phyloP scores from a whole-genome alignment of 1,284 basidiomycete species.

The Ceratobasidium sp. region DNA sequence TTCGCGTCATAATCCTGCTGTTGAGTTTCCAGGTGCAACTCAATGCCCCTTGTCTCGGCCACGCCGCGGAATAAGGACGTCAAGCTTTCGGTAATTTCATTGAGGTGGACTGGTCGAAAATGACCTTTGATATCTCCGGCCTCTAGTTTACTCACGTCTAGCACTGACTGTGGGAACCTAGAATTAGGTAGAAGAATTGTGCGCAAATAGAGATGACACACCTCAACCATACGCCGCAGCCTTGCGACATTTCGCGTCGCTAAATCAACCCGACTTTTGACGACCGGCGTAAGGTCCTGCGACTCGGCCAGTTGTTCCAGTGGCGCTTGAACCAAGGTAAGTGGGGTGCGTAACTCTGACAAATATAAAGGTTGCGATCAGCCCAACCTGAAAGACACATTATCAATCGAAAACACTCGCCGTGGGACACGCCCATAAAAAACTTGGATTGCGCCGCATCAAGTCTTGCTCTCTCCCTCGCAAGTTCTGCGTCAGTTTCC shows the following conservation, averaged over 20 bases:
- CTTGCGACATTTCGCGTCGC: slow-evolving; percentile 54
- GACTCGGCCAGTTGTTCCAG: slow-evolving; percentile 20
- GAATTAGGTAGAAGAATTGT: slow-evolving; percentile 48
- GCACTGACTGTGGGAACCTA: slow-evolving; percentile 3
- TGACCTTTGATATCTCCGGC: slow-evolving; percentile 47
- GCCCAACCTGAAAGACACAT: no score
- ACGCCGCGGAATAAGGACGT: slow-evolving; percentile 56
- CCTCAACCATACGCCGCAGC: slow-evolving; percentile 54
- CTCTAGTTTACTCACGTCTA: slow-evolving; percentile 43
- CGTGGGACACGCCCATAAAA: slow-evolving; percentile 54
- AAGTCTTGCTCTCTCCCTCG: slow-evolving; percentile 52
- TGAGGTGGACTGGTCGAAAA: slow-evolving; percentile 54
- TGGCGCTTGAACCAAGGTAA: slow-evolving; percentile 53
- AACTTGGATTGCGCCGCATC: slow-evolving; percentile 57
- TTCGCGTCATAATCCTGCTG: no score
- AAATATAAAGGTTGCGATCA: background rate
- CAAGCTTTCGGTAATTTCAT: slow-evolving; percentile 53
- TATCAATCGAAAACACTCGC: background rate
- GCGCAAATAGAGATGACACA: slow-evolving; percentile 49
- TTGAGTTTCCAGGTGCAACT: no score
- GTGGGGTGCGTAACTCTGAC: slow-evolving; percentile 55
- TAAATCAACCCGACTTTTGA: slow-evolving; percentile 52
- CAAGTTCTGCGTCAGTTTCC: slow-evolving; percentile 46
- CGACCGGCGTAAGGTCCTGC: slow-evolving; percentile 42
- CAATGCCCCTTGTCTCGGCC: slow-evolving; percentile 54